Base-by-base conservation (phyloP, 495 filamentous ascomycete genomes). In the Podospora conica region DNA sequence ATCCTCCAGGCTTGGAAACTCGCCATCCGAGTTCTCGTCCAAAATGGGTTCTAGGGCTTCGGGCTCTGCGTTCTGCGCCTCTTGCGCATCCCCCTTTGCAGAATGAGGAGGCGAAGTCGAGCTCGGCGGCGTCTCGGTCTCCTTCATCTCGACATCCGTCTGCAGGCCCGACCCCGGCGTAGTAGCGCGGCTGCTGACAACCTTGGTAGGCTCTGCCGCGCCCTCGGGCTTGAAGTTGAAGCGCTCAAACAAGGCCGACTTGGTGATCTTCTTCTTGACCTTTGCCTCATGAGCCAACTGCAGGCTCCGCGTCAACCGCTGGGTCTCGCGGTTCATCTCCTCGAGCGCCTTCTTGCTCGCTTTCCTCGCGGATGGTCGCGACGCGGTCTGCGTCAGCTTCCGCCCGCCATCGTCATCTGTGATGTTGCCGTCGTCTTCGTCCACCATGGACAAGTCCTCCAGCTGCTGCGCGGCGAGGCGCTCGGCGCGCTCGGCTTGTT, bases 301-400 rank as follows among this genome's bases (percentile, higher is more conserved):
- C 84, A 95, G 88, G 68, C 90, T 95, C 65, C 95, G 85, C 68
- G 84, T 88, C 81, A 99, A 84, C 23, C 96, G 88, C 76, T 97
- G 93, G 1, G 94, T 97, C 76, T 98, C 95, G 55, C 91, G 83
- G 64, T 86, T 86, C 88, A 98, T 96, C 72, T 98, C 94, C 76
- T 97, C 91, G n/a, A 96, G 64, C 0, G 96, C 95, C 79, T 94
- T 97, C 80, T 96, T 98, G 78, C 93, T 92, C 4, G 95, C 95
- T 70, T 93, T 96, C 1, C 95, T 86, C 5, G 40, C 15, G 4
- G 89, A 80, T 6, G 92, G 60, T 6, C 60, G 28, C 1, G 55
- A 75, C 9, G 55, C 70, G 33, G 88, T 80, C 65, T 91, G 88
- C 1, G 85, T 85, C 29, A 91, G 74, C 65, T 82, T 87, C 33